Percentiles rank a stretch among this genome's conserved stretches.
These are phyloP conservation scores for Tuber indicum DNA, from an alignment of 495 filamentous ascomycete genomes.

Conservation along the genomic window DNA sequence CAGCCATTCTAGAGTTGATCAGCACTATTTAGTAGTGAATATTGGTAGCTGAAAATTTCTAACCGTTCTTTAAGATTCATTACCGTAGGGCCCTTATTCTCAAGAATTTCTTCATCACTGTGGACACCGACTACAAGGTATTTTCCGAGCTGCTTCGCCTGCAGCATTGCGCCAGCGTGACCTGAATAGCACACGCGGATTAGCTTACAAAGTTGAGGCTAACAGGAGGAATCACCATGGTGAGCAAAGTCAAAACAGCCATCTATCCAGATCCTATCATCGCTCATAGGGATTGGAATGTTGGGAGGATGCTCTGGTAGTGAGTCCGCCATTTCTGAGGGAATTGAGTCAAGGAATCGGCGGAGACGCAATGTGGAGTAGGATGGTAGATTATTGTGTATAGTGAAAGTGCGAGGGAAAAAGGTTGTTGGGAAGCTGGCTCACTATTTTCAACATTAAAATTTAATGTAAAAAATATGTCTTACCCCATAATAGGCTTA, in stretches of 20 bases:
- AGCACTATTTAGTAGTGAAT: not conserved
- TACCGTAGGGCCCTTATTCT: conserved; percentile 95
- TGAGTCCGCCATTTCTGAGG: conserved; percentile 23
- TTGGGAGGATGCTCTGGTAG: conserved; percentile 31
- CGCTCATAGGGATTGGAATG: conserved; percentile 40
- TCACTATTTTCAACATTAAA: not conserved
- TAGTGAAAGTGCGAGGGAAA: not conserved
- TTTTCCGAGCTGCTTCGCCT: conserved; percentile 77
- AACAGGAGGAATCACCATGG: conserved; percentile 57
- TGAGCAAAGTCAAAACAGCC: conserved; percentile 99
- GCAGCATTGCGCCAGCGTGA: conserved; percentile 93
- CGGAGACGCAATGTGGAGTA: not conserved
- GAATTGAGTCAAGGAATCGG: not conserved
- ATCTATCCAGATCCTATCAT: conserved; percentile 90
- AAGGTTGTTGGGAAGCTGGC: conserved; percentile 3
- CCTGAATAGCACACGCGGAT: conserved; percentile 47
- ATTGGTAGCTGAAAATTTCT: not conserved
- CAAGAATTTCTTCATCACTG: conserved; percentile 86
- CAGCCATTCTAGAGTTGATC: conserved; percentile 50
- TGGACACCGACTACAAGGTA: conserved; percentile 89
- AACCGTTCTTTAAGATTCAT: conserved; percentile 82
- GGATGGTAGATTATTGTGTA: not conserved
- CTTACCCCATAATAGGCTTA: not conserved
- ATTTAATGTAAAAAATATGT: not conserved
- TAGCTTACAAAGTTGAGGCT: not conserved